Evolutionary conservation across 2,329 filamentous ascomycete species (phyloP).

Genomic region (Metarhizium rileyi): DNA sequence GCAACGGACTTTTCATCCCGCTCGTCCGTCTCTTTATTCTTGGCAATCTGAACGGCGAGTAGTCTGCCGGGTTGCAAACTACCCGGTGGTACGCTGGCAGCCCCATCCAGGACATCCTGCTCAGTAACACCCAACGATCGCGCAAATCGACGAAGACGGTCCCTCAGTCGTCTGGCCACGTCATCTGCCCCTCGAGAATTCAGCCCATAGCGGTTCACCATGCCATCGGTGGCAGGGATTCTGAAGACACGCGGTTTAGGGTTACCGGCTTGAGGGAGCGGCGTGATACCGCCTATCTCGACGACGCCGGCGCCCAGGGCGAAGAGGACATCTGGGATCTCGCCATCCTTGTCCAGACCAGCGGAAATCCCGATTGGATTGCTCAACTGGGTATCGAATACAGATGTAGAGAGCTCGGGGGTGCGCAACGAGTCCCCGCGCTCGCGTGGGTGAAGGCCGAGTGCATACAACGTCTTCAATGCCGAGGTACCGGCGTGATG

Average conservation of each 20-base stretch:
- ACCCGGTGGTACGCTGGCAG: slow-evolving; percentile 71
- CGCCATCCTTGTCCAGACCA: slow-evolving; percentile 88
- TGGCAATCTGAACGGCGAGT: slow-evolving; percentile 86
- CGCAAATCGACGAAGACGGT: slow-evolving; percentile 70
- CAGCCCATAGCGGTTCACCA: slow-evolving; percentile 94
- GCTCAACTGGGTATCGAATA: slow-evolving; percentile 67
- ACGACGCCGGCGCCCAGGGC: slow-evolving; percentile 78
- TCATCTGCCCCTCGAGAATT: slow-evolving; percentile 86
- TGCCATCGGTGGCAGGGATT: slow-evolving; percentile 68
- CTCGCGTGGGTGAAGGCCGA: slow-evolving; percentile 75
- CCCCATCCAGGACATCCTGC: slow-evolving; percentile 64
- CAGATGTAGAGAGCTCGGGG: slow-evolving; percentile 29
- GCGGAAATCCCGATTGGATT: slow-evolving; percentile 95
- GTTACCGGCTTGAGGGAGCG: slow-evolving; percentile 81
- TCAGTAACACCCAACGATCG: slow-evolving; percentile 61
- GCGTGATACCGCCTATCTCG: slow-evolving; percentile 86
- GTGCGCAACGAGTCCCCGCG: slow-evolving; percentile 39
- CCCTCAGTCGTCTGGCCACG: slow-evolving; percentile 68
- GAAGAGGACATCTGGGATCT: slow-evolving; percentile 77
- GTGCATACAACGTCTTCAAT: slow-evolving; percentile 61
- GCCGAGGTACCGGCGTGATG: slow-evolving; percentile 68
- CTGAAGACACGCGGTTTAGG: slow-evolving; percentile 81
- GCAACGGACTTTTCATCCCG: slow-evolving; percentile 72
- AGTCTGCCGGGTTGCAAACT: slow-evolving; percentile 66
- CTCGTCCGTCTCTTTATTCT: slow-evolving; percentile 90